These are phyloP conservation scores for Castanea crenata DNA, from an alignment of 306 rosid genomes.

Conservation along the genomic window DNA sequence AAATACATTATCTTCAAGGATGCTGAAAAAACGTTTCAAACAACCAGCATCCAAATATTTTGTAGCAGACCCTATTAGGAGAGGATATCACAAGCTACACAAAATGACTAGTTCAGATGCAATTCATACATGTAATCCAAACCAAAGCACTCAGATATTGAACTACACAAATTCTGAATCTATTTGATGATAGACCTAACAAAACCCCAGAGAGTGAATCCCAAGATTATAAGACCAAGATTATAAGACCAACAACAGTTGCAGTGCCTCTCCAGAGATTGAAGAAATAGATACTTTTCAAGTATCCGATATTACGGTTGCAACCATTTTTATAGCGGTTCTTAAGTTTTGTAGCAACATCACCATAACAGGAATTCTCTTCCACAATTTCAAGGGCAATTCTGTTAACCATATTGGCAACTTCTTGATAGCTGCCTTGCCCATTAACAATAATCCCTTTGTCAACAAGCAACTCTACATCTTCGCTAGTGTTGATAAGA, in stretches of 20 bases:
- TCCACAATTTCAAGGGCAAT: constrained; percentile 6
- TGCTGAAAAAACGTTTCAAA: too few species aligned
- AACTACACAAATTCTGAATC: too few species aligned
- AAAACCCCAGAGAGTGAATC: constrained; percentile 1
- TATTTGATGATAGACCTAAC: background rate
- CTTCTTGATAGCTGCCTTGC: constrained; percentile 20
- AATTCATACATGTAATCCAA: too few species aligned
- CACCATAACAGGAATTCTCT: background rate
- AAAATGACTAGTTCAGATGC: too few species aligned
- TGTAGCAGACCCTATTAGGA: too few species aligned
- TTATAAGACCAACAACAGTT: constrained; percentile 20
- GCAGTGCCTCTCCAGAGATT: constrained; percentile 34
- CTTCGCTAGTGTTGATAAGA: constrained; percentile 22
- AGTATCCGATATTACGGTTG: constrained; percentile 13
- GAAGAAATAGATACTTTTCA: constrained; percentile 27
- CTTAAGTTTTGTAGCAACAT: background rate
- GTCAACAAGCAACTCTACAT: constrained; percentile 20
- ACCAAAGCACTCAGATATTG: too few species aligned
- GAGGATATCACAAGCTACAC: too few species aligned
- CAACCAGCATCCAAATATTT: too few species aligned
- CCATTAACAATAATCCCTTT: constrained; percentile 6
- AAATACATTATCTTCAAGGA: too few species aligned
- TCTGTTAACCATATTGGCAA: constrained; percentile 10
- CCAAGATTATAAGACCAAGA: constrained; percentile 20
- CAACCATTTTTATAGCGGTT: background rate